Conservation (phyloP, 257 asterid species). For the Capsicum rhomboideum region DNA sequence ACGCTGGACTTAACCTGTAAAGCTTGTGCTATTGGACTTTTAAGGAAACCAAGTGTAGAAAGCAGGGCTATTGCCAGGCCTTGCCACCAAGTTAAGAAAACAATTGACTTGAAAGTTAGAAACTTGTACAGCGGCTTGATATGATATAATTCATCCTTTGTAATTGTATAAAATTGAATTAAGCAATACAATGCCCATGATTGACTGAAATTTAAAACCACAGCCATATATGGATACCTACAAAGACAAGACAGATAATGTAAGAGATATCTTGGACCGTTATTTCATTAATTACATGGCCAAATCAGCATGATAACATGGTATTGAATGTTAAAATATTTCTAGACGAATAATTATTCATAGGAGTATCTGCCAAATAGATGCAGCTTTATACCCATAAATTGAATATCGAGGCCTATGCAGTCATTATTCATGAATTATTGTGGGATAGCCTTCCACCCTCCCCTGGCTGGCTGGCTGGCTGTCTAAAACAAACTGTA, state of each 20-base stretch:
- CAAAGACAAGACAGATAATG: conserved; percentile 5
- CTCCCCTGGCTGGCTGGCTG: neutral
- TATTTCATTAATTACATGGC: neutral
- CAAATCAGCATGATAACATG: neutral
- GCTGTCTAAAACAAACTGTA: neutral
- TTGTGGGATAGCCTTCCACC: neutral
- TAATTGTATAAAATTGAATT: conserved; percentile 81
- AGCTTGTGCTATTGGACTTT: conserved; percentile 87
- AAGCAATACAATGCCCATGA: conserved; percentile 98
- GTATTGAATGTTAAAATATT: neutral
- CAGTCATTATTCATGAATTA: neutral
- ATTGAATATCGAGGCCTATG: neutral
- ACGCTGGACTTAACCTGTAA: conserved; percentile 79
- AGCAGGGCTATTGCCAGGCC: conserved; percentile 89
- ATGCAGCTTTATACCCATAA: neutral
- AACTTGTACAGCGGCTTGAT: conserved; percentile 89
- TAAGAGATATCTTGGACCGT: neutral
- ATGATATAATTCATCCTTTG: conserved; percentile 88
- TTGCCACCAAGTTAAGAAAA: conserved; percentile 99
- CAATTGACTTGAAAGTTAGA: conserved; percentile 92
- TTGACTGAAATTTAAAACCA: conserved; percentile 92
- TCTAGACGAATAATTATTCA: neutral
- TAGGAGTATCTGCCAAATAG: neutral
- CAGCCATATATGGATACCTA: conserved; percentile 94
- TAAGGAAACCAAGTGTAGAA: conserved; percentile 61